Evolutionary conservation across 371 early-diverging fungal species (phyloP).

Genomic region (Mucor plumbeus): DNA sequence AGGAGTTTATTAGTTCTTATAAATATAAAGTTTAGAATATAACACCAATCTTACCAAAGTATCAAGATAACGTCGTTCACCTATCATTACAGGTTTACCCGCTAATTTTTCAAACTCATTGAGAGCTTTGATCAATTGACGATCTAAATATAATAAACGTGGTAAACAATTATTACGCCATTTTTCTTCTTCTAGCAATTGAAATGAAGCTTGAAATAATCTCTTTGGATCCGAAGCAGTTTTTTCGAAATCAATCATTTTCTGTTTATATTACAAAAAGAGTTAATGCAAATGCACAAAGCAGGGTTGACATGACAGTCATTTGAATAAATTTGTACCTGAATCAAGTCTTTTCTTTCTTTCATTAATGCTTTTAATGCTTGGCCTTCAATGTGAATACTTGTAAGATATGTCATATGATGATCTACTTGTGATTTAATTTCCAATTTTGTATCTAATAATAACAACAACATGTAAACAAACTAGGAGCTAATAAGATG

Average conservation of each 20-base stretch:
- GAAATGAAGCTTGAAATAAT: conserved; percentile 82
- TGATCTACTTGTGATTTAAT: conserved; percentile 36
- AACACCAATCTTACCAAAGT: conserved; percentile 40
- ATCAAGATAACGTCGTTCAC: conserved; percentile 55
- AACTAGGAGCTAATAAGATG: background rate
- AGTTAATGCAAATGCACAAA: background rate
- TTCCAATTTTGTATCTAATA: conserved; percentile 29
- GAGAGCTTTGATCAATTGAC: conserved; percentile 62
- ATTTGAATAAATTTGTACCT: conserved; percentile 36
- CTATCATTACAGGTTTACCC: conserved; percentile 61
- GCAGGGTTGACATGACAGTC: background rate
- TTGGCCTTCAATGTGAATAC: conserved; percentile 44
- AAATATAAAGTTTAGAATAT: background rate
- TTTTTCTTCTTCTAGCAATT: conserved; percentile 85
- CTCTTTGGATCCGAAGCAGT: conserved; percentile 86
- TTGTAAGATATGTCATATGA: conserved; percentile 48
- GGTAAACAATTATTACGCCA: conserved; percentile 88
- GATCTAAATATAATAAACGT: conserved; percentile 78
- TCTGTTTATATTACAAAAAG: background rate
- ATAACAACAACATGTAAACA: conserved; percentile 3
- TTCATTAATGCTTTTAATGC: conserved; percentile 59
- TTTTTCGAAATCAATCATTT: conserved; percentile 80
- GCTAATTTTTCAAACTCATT: conserved; percentile 57
- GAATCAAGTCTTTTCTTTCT: conserved; percentile 61
- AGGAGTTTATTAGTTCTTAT: background rate